Conservation (phyloP, 2,329 filamentous ascomycete species). For the Hypoxylon sp. region DNA sequence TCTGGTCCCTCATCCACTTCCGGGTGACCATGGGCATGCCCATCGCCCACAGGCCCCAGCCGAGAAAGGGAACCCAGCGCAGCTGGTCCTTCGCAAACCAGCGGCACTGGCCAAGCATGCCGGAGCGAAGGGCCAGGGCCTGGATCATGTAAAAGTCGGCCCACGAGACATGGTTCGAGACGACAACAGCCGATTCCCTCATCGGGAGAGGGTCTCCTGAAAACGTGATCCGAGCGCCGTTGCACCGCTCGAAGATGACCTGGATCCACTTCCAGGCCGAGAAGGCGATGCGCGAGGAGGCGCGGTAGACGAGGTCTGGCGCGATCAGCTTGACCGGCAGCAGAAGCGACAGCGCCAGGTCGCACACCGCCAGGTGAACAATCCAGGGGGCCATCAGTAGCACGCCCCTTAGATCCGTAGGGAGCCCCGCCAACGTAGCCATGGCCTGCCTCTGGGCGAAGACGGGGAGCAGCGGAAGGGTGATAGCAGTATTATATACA, state of each 20-base stretch:
- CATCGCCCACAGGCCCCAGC: constrained; percentile 71
- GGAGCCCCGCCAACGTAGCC: constrained; percentile 33
- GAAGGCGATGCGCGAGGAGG: constrained; percentile 62
- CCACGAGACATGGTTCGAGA: constrained; percentile 69
- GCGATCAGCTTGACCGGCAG: constrained; percentile 56
- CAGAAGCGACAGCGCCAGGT: constrained; percentile 58
- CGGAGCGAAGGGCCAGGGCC: constrained; percentile 58
- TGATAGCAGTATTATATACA: too few relatives aligned
- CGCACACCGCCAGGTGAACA: constrained; percentile 59
- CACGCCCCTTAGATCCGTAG: constrained; percentile 53
- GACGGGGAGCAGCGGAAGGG: too few relatives aligned
- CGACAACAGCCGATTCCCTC: constrained; percentile 66
- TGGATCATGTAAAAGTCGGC: constrained; percentile 72
- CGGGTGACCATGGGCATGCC: constrained; percentile 70
- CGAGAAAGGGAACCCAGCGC: constrained; percentile 65
- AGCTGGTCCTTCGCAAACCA: constrained; percentile 70
- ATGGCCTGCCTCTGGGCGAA: constrained; percentile 3
- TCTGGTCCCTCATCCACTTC: constrained; percentile 64
- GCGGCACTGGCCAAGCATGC: constrained; percentile 67
- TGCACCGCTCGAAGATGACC: constrained; percentile 61
- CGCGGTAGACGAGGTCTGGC: constrained; percentile 60
- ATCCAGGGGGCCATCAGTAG: constrained; percentile 60
- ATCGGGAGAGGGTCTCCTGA: constrained; percentile 60
- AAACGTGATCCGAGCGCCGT: constrained; percentile 60
- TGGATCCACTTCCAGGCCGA: constrained; percentile 66